phyloP scores from a whole-genome alignment of 192 early-diverging fungal species.

The Linnemannia schmuckeri region DNA sequence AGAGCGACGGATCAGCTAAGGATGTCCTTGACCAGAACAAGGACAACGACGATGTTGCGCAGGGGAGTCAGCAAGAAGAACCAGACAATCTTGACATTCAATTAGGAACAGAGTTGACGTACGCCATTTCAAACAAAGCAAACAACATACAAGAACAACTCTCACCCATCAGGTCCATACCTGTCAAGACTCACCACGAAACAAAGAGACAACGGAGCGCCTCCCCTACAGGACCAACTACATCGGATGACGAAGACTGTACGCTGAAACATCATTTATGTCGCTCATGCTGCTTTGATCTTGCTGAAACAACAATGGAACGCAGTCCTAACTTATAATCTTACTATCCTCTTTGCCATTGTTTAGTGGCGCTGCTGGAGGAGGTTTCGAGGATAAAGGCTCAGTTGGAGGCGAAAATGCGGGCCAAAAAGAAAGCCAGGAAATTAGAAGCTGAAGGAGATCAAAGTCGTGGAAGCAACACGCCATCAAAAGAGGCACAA shows the following conservation, averaged over 20 bases:
- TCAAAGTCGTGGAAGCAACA: neutral
- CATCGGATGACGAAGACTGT: constrained; percentile 19
- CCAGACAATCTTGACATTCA: neutral
- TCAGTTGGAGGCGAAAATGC: constrained; percentile 26
- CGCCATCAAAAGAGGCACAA: neutral
- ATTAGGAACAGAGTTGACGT: neutral
- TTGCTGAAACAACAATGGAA: neutral
- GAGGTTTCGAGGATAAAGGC: constrained; percentile 32
- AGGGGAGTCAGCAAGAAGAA: neutral
- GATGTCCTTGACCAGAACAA: neutral
- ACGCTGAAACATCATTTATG: neutral
- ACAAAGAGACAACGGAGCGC: neutral
- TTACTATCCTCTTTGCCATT: neutral
- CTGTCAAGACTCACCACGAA: neutral
- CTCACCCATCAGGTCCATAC: neutral
- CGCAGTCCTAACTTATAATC: neutral
- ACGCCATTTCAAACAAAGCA: neutral
- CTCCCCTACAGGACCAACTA: neutral
- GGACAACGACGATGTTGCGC: neutral
- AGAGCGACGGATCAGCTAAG: neutral
- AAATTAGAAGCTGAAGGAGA: neutral
- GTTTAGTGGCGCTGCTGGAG: constrained; percentile 27
- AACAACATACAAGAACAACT: neutral
- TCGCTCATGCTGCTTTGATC: neutral
- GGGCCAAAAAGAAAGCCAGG: constrained; percentile 18